Evolutionary conservation across 139 green algal genomes (phyloP), one percentile per base, ranked within the genome.

Genomic region (Deuterostichococcus epilithicus): DNA sequence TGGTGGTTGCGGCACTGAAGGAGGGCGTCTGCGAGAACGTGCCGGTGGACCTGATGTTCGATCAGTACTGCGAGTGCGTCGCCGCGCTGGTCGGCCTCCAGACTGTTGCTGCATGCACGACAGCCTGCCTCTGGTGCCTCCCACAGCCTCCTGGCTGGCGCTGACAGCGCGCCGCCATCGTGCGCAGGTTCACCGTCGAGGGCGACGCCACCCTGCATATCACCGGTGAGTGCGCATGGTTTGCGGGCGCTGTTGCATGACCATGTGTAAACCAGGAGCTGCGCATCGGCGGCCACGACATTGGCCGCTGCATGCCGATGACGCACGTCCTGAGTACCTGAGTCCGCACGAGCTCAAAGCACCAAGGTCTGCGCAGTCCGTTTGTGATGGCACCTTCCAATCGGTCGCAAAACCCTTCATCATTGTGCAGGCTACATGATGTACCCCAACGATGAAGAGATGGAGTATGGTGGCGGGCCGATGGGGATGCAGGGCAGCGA

Each of bases 1-100:
- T 90, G 25, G 78, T 90, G 38, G 66, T 94, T 1, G 84, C 77
- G 73, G 82, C 79, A 0, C 83, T 95, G 5, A 79, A 73, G 3
- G 89, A 88, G 38, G 89, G 89, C 28, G 78, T 36, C 28, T 37
- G 68, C 18, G 90, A 94, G 74, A 87, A 83, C 20, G 76, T 83
- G 1, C 32, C 77, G 1, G 79, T 97, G 58, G 89, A 95, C 82
- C 79, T 94, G 66, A 83, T 94, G 59, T 78, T 94, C 15, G 76
- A 84, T 66, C 65, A 88, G 28, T 95, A 96, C 79, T 66, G 81
- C 5, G 91, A 95, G 86, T 93, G 52, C 26, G 52, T 28, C n/a
- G n/a, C n/a, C n/a, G n/a, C n/a, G n/a, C n/a, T n/a, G n/a, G n/a
- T n/a, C n/a, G n/a, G n/a, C n/a, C n/a, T n/a, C n/a, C n/a, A n/a